Percentiles rank a stretch among this genome's conserved stretches.
These are phyloP conservation scores for Fusarium sp. DNA, from an alignment of 2,329 filamentous ascomycete genomes.

Conservation along the genomic window DNA sequence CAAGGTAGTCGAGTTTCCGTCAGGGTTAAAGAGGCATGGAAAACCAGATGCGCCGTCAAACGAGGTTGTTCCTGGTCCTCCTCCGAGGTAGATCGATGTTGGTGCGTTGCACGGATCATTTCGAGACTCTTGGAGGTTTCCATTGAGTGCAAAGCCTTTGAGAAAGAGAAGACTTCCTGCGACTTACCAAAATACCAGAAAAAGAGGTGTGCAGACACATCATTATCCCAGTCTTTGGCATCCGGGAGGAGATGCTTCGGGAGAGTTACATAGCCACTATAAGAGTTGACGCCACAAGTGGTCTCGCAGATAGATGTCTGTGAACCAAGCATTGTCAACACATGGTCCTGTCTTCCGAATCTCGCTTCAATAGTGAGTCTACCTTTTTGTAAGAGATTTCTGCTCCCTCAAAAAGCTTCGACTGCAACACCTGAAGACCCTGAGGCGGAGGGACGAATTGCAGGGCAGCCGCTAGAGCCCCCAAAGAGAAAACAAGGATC, in stretches of 20 bases:
- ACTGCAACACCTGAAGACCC: constrained; percentile 4
- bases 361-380: not conserved
- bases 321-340: no score
- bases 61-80: constrained; percentile 71
- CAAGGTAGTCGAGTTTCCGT: constrained; percentile 63
- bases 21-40: constrained; percentile 59
- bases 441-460: constrained; percentile 2
- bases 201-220: constrained; percentile 48
- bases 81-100: constrained; percentile 70
- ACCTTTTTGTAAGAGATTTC: constrained; percentile 43
- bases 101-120: constrained; percentile 40
- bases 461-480: constrained; percentile 2
- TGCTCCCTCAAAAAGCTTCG: constrained; percentile 26
- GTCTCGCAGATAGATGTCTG: constrained; percentile 42
- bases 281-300: constrained; percentile 34
- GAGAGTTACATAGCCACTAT: constrained; percentile 40
- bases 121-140: constrained; percentile 44
- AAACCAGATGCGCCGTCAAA: constrained; percentile 71
- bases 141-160: not conserved
- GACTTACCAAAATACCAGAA: constrained; percentile 56
- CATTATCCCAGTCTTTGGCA: constrained; percentile 26
- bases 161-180: fast-evolving
- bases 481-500: not conserved
- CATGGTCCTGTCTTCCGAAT: no score
- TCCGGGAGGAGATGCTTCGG: constrained; percentile 45